Evolutionary conservation across 306 rosid genomes (phyloP), one percentile per base, ranked within the genome.

Genomic region (Ceratonia siliqua): DNA sequence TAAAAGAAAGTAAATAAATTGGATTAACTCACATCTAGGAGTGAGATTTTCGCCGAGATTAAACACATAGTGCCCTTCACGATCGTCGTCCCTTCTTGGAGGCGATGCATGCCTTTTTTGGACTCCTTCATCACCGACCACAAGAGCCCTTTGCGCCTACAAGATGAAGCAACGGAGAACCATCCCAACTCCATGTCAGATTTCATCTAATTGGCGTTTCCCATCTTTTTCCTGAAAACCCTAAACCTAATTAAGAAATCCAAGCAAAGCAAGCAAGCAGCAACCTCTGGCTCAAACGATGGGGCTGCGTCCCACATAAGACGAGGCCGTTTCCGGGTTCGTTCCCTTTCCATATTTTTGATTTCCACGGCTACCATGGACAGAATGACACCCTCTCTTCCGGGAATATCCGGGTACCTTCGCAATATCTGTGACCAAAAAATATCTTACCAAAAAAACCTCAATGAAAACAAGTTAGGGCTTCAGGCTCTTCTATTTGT

Each of bases 1-100:
- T 38, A 8, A 8, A 61, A 45, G 3, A 28, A 46, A 36, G 9
- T 21, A 42, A 27, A 11, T 8, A 14, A 59, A 69, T 24, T 24
- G 17, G 39, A 32, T 0, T 21, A 48, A 52, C 79, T 84, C 76
- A 93, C 98, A 93, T 93, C 98, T 89, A 82, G 96, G 86, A 77
- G 93, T 89, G 84, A 93, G 96, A 88, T 91, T 91, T 80, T 93
- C 97, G 86, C 98, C 98, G 1, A 93, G 87, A 82, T 82, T 88
- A 75, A 78, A 93, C 4, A 93, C 89, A 63, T 89, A 91, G 82
- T 91, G 96, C 8, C 98, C 98, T n/a, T 91, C 97, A 20, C 98
- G 98, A 84, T 91, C 98, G 57, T 93, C 96, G 22, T 89, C 92
- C 72, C 98, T 87, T 79, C 81, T 88, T 2, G 98, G 98, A 42